Evolutionary conservation across 2,329 filamentous ascomycete species (phyloP), one percentile per base, ranked within the genome.

Genomic region (Claviceps quebecensis): DNA sequence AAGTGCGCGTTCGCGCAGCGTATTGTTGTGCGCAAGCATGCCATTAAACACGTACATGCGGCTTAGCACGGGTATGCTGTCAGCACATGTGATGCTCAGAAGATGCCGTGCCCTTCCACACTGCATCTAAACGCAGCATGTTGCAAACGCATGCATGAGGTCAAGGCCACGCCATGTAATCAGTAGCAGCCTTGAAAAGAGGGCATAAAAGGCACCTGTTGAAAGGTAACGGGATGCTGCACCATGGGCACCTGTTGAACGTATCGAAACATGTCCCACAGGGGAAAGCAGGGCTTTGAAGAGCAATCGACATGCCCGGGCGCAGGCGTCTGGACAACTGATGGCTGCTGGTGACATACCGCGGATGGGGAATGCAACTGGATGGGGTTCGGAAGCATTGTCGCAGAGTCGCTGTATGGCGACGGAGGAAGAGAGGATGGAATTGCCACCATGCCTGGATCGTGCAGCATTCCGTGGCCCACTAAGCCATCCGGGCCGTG

Each of bases 221-320:
- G 74, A 52, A 78, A 77, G 23, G 72, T 69, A 47, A 72, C 65
- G 53, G 73, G 69, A 52, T 75, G 70, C 55, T 75, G 74, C 40
- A 74, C 68, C 40, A 74, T 68, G 23, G 72, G 70, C 48, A 67
- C 64, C 53, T 73, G 72, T 60, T 73, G 73, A 54, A 72, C 71
- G 62, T 76, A 75, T 64, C 73, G 72, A 52, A 77, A 68, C 60
- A 76, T 65, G 54, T 76, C 74, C 73, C 73, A 76, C 52, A 74
- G 68, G 8, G 72, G 70, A 52, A 75, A 68, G 57, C 68, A 69
- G 47, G 74, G 73, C 58, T 75, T 77, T 50, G 72, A 67, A 53
- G 65, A 63, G 58, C 69, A 72, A 49, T 61, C 59, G 50, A 61
- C 61, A 55, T 66, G 64, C 47, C 67, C 60, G 22, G 67, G 65